These are phyloP conservation scores for Alternaria arborescens DNA, from an alignment of 2,329 filamentous ascomycete genomes.

Conservation along the genomic window DNA sequence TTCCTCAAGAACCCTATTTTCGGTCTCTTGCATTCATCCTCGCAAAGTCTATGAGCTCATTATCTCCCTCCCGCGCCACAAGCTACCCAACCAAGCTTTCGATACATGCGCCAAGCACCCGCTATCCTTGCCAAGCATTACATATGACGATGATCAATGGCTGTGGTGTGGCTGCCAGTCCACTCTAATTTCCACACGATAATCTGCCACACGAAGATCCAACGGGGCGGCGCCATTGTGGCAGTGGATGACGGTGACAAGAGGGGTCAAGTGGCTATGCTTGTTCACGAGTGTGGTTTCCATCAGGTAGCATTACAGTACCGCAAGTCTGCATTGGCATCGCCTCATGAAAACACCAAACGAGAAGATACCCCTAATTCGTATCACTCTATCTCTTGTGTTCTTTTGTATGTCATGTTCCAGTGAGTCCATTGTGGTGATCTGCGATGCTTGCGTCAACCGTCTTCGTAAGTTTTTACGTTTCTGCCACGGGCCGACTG, in stretches of 20 bases:
- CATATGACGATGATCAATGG: conserved; percentile 14
- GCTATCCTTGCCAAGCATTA: conserved; percentile 2
- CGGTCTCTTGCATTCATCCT: neutral
- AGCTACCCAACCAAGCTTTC: conserved; percentile 7
- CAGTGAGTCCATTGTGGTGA: neutral
- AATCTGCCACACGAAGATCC: conserved; percentile 6
- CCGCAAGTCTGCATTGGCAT: neutral
- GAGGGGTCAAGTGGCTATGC: conserved; percentile 4
- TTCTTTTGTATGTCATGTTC: neutral
- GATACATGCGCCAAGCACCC: conserved; percentile 7
- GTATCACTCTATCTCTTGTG: neutral
- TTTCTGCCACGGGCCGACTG: neutral
- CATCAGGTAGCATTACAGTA: neutral
- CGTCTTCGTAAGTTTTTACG: conserved; percentile 2
- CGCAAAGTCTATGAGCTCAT: conserved; percentile 14
- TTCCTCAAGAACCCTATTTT: neutral
- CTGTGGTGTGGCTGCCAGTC: conserved; percentile 17
- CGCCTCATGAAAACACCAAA: neutral
- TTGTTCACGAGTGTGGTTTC: neutral
- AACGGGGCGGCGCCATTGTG: conserved; percentile 6
- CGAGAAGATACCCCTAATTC: neutral
- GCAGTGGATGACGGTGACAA: conserved; percentile 9
- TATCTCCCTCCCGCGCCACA: conserved; percentile 1
- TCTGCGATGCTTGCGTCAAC: conserved; percentile 12
- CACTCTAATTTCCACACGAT: conserved; percentile 16